Evolutionary conservation across 495 filamentous ascomycete genomes (phyloP), one percentile per base, ranked within the genome.

Genomic region (Podospora pseudopauciseta): DNA sequence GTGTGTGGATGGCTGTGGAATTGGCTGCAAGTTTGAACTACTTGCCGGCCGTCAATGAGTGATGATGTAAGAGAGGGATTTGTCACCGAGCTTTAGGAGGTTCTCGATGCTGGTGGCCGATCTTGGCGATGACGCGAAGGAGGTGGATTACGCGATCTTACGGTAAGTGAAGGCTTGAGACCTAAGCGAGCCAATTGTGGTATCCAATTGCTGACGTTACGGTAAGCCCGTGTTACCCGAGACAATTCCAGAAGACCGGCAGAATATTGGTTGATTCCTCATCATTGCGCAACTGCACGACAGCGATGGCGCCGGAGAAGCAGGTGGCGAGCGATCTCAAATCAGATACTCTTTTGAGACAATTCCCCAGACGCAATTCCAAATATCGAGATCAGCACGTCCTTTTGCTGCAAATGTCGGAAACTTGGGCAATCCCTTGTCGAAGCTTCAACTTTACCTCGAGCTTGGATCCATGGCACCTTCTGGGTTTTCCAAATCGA

Each of bases 11-110:
- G 53, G 62, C 55, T 32, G 62, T 26, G 53, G 28, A 49, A 49
- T 13, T 49, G 3, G 9, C 15, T 11, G 15, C 39, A 18, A 49
- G 39, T 9, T 49, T 49, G 5, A 13, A 16, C 9, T 16, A 13
- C 9, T 16, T 49, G 39, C 39, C 39, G 13, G 9, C 39, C 1
- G 18, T 26, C 19, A 26, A 30, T 3, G 60, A 34, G 27, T 30
- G 26, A 63, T 63, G 60, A 63, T 63, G 60, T 63, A 63, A 63
- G 60, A 19, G 30, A 34, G 60, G 26, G 60, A 63, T 63, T 63
- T 63, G 60, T 63, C 60, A 61, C 9, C 39, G 39, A 49, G 39
- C 39, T 49, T 13, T 49, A 11, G 39, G 39, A 7, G 13, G 39
- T 11, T 49, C 39, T 18, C 34, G 39, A 49, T 49, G 39, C 13